phyloP scores from a whole-genome alignment of 164 flowering plant genomes.

The Nymphaea thermarum region DNA sequence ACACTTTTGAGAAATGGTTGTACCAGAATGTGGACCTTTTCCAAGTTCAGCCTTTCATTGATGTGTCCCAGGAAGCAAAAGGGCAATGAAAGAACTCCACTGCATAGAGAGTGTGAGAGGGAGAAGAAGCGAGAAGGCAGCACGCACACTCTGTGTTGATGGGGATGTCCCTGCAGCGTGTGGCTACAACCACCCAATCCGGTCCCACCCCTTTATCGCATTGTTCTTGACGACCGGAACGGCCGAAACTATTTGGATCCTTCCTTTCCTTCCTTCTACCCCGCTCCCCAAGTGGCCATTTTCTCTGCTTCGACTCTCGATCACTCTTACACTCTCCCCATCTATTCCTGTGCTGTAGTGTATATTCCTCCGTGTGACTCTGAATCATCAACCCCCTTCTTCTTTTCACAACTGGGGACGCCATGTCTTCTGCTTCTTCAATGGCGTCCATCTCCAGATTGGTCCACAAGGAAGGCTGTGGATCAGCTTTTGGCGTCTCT shows the following conservation, averaged over 20 bases:
- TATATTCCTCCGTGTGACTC: too few relatives aligned
- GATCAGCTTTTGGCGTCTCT: conserved; percentile 10
- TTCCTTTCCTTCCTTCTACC: neutral
- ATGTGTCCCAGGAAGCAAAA: too few relatives aligned
- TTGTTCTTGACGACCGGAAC: neutral
- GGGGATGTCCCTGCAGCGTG: neutral
- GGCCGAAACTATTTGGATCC: neutral
- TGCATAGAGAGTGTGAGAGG: too few relatives aligned
- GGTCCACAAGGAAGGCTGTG: conserved; percentile 16
- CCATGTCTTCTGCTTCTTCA: conserved; percentile 9
- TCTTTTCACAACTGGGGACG: neutral
- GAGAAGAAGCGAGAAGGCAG: too few relatives aligned
- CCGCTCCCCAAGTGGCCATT: neutral
- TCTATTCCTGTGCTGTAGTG: neutral
- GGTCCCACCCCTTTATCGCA: neutral
- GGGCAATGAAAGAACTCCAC: too few relatives aligned
- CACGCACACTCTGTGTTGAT: neutral
- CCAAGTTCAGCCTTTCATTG: too few relatives aligned
- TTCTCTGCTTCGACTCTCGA: neutral
- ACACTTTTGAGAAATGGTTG: too few relatives aligned
- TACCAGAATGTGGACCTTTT: too few relatives aligned
- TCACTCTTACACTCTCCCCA: neutral
- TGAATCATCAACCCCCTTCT: neutral
- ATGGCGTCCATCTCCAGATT: conserved; percentile 44
- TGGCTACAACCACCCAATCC: neutral